Base-by-base conservation (phyloP, 495 filamentous ascomycete genomes). In the Bathelium albidoporum region DNA sequence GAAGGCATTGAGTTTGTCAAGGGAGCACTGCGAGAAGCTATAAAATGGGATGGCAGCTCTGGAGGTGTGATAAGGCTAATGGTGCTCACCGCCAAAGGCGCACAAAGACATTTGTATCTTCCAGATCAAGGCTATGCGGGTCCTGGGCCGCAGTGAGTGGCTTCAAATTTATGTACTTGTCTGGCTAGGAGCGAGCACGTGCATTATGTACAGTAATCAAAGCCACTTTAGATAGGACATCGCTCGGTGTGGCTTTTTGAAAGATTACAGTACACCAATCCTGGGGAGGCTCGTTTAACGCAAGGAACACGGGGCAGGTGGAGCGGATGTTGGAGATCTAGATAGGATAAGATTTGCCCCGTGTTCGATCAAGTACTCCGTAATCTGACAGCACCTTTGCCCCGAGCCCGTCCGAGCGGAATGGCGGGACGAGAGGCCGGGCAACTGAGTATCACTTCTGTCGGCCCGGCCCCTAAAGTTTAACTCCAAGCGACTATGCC, bases 1-100 rank as follows among this genome's bases (percentile, higher is more conserved):
- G 91, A 95, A 64, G 95, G 94, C n/a, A 82, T 98, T 62, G 75
- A 85, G 31, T 98, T 97, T 67, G 95, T 98, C 69, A 96, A 95
- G 74, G 87, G 84, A 44, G 84, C 94, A 12, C 76, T 98, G 73
- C 80, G 84, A 70, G 92, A 98, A 79, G 94, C 94, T 16, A 95
- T 98, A 81, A 96, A 95, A 77, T 97, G 94, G 94, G 94, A 98
- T 74, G 93, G 94, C 49, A 96, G 92, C 79, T 97, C 95, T 12
- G 94, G 94, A 61, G 94, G 95, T 74, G 94, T 98, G 55, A 98
- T 98, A 72, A 85, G 94, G 65, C 85, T 98, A 88, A 95, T 97
- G 60, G 94, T 98, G 59, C 76, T 98, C 78, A 98, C 94, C 61
- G 82, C 84, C 44, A 78, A 87, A 73, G 91, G 91, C n/a, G 91